Base-by-base conservation (phyloP, 2,329 filamentous ascomycete genomes). In the Sarocladium oryzae region DNA sequence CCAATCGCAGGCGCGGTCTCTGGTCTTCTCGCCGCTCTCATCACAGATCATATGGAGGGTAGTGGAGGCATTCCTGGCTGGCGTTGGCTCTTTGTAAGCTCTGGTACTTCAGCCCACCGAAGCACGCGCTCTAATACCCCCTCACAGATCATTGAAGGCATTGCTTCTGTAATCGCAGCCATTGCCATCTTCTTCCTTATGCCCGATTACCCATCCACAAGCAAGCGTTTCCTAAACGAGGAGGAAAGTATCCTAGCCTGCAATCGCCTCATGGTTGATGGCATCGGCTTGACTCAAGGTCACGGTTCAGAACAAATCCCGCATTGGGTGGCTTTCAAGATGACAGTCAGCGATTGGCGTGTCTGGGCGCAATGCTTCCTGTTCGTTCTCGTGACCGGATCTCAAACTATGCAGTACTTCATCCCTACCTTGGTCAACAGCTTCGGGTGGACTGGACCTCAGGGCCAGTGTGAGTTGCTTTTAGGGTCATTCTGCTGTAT, bases 321-420 rank as follows among this genome's bases (percentile, higher is more conserved):
- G 2, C 55, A 63, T n/a, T 58, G 57, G 55, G 51, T 45, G 7
- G 60, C 60, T 1, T 58, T 64, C 53, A 62, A 58, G 54, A 60
- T 62, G 60, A 55, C 57, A 1, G 52, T 55, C 46, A 53, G 23
- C 46, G 60, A 60, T 23, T 60, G 58, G 53, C 18, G 58, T 20
- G 56, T 57, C 1, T 60, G 56, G 56, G 55, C 54, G 0, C 56
- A 56, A 35, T 57, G 55, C 43, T 50, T 63, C 33, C 54, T 65
- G 0, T 63, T 60, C 49, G 57, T 60, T 2, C 57, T 61, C 3
- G 61, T 62, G 4, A 63, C 59, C 4, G 61, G 60, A 3, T 53
- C 61, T 2, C 59, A 63, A 54, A 64, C 60, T 8, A 64, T 66
- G 49, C 58, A 62, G 50, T 64, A 65, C 53, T 66, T 66, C 51